phyloP scores from a whole-genome alignment of 1,139 yeast genomes.

The Blastobotrys apis region DNA sequence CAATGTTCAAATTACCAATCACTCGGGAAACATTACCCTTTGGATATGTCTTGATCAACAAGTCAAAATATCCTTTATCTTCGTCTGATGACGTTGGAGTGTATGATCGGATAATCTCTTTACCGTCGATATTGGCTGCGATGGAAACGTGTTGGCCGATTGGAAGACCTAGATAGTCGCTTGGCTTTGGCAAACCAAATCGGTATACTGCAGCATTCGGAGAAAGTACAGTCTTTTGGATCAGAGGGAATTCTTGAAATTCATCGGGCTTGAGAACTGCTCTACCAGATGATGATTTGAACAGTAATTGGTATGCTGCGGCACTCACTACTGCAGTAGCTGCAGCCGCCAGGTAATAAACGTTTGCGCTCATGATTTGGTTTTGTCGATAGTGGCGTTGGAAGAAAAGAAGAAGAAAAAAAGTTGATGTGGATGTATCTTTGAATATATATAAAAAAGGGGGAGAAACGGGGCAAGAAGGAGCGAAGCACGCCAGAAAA shows the following conservation, averaged over 20 bases:
- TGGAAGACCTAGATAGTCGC: constrained; percentile 81
- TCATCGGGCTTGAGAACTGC: constrained; percentile 61
- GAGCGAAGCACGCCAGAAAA: too few relatives aligned
- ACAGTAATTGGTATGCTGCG: constrained; percentile 17
- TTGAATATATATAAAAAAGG: too few relatives aligned
- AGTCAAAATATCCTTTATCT: constrained; percentile 78
- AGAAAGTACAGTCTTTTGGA: constrained; percentile 70
- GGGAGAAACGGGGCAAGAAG: too few relatives aligned
- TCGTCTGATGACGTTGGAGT: constrained; percentile 90
- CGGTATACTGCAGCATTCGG: constrained; percentile 84
- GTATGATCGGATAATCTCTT: constrained; percentile 84
- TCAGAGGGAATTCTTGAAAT: constrained; percentile 77
- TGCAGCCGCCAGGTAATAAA: constrained; percentile 16
- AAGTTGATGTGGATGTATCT: neutral
- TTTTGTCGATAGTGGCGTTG: neutral
- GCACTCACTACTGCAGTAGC: constrained; percentile 19
- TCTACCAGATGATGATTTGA: constrained; percentile 24
- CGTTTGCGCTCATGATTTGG: constrained; percentile 3
- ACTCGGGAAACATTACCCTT: constrained; percentile 82
- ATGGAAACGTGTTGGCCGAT: constrained; percentile 81
- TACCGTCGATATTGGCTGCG: constrained; percentile 66
- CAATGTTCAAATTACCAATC: constrained; percentile 64
- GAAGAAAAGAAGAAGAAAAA: neutral
- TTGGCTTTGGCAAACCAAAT: constrained; percentile 73
- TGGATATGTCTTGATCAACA: constrained; percentile 88